Conservation (phyloP, 1,284 basidiomycete genomes). For the Pseudomicrostroma phylloplanum region DNA sequence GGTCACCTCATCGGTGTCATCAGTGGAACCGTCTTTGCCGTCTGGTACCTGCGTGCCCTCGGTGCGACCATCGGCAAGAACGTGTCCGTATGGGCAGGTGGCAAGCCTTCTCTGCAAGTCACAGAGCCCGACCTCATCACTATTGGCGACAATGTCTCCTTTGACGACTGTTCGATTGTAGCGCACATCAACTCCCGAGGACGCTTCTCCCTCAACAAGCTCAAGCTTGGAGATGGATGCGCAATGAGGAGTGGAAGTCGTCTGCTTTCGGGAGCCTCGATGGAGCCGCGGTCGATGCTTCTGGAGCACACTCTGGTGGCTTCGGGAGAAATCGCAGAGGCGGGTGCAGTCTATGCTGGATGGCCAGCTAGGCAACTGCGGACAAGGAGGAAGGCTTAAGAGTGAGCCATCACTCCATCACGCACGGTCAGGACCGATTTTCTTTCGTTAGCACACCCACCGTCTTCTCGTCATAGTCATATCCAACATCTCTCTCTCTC, state of each 20-base stretch:
- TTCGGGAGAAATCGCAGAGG: conserved; percentile 49
- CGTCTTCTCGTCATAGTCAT: too few relatives aligned
- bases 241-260: conserved; percentile 47
- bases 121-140: conserved; percentile 49
- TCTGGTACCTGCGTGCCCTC: conserved; percentile 46
- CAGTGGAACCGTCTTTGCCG: conserved; percentile 41
- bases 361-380: conserved; percentile 47
- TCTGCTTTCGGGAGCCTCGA: conserved; percentile 45
- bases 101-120: conserved; percentile 48
- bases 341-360: conserved; percentile 47
- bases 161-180: conserved; percentile 49
- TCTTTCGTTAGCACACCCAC: too few relatives aligned
- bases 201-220: conserved; percentile 47
- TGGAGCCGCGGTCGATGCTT: conserved; percentile 49
- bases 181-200: conserved; percentile 51
- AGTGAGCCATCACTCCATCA: not conserved
- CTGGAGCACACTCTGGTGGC: conserved; percentile 50
- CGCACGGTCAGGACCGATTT: too few relatives aligned
- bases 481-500: too few relatives aligned
- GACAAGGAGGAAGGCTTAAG: conserved; percentile 6
- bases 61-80: conserved; percentile 45
- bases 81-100: conserved; percentile 49
- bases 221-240: conserved; percentile 48
- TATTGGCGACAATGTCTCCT: conserved; percentile 46
- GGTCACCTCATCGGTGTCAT: conserved; percentile 46